Percentiles rank a stretch among this genome's conserved stretches.
phyloP scores from a whole-genome alignment of 129 eudicot species.

The Heracleum sosnowskyi region DNA sequence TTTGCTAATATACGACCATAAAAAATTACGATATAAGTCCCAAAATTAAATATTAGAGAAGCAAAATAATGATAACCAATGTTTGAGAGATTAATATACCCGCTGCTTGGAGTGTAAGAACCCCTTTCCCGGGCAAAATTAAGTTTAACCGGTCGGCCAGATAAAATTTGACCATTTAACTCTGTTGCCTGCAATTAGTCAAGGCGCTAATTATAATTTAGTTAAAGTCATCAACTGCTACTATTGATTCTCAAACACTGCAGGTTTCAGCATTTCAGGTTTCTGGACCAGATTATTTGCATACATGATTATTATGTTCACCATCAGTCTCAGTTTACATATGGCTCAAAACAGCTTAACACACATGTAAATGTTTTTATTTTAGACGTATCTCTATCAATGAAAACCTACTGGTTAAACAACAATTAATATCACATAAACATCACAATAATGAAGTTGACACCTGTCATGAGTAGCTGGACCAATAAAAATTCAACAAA shows the following conservation, averaged over 20 bases:
- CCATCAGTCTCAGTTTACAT: not conserved
- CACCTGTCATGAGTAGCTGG: too few relatives aligned
- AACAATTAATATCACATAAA: not conserved
- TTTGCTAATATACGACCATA: conserved; percentile 19
- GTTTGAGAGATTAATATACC: not conserved
- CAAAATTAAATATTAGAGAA: not conserved
- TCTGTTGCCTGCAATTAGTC: not conserved
- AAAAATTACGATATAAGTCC: not conserved
- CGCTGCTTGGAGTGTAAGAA: conserved; percentile 5
- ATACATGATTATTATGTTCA: too few relatives aligned
- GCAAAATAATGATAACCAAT: not conserved
- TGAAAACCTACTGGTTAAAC: not conserved
- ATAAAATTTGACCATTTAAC: not conserved
- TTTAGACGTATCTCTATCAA: not conserved
- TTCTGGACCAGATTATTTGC: too few relatives aligned
- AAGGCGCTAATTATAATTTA: not conserved
- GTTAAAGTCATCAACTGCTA: not conserved
- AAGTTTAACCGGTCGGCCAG: not conserved
- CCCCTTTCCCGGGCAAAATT: conserved; percentile 13
- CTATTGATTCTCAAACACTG: not conserved
- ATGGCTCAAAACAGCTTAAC: not conserved
- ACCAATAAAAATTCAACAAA: not conserved
- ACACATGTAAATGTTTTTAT: not conserved
- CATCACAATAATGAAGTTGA: not conserved
- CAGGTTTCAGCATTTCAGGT: too few relatives aligned